Conservation (phyloP, 2,329 filamentous ascomycete species). For the Arachnomyces sp. region DNA sequence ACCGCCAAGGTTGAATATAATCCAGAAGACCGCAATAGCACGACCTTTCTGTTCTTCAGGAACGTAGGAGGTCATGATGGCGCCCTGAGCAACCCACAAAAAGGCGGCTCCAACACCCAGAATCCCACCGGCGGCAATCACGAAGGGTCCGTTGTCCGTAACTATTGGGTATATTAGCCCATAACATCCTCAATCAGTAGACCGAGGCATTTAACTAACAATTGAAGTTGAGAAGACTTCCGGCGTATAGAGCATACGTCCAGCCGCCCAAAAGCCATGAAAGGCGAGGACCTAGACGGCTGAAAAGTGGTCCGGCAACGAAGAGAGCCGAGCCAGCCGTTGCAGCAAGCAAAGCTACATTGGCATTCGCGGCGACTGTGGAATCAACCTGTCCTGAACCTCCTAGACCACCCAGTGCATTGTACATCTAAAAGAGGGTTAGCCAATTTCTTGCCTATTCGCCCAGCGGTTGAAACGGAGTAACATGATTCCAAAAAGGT, state of each 20-base stretch:
- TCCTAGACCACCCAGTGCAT: constrained; percentile 40
- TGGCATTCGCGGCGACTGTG: constrained; percentile 41
- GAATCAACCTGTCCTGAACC: constrained; percentile 41
- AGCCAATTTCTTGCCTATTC: not conserved
- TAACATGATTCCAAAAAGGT: not conserved
- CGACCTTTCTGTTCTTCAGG: constrained; percentile 37
- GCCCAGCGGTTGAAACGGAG: not conserved
- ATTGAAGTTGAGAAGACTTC: constrained; percentile 39
- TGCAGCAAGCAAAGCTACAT: constrained; percentile 37
- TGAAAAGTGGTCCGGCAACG: constrained; percentile 39
- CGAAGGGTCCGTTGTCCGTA: constrained; percentile 35
- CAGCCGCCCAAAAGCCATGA: constrained; percentile 40
- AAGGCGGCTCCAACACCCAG: constrained; percentile 42
- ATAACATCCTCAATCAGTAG: not conserved
- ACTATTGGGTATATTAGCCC: constrained; percentile 12
- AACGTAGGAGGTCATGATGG: constrained; percentile 44
- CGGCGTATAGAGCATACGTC: constrained; percentile 42
- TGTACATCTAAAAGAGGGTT: constrained; percentile 37
- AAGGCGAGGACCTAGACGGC: constrained; percentile 35
- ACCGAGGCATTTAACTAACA: constrained; percentile 14
- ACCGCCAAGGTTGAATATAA: constrained; percentile 42
- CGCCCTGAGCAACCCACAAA: constrained; percentile 42
- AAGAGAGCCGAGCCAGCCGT: constrained; percentile 39
- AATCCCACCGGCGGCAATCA: constrained; percentile 39
- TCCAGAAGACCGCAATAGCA: constrained; percentile 39